phyloP scores from a whole-genome alignment of 2,329 filamentous ascomycete genomes.

The Rugonectria rugulosa region DNA sequence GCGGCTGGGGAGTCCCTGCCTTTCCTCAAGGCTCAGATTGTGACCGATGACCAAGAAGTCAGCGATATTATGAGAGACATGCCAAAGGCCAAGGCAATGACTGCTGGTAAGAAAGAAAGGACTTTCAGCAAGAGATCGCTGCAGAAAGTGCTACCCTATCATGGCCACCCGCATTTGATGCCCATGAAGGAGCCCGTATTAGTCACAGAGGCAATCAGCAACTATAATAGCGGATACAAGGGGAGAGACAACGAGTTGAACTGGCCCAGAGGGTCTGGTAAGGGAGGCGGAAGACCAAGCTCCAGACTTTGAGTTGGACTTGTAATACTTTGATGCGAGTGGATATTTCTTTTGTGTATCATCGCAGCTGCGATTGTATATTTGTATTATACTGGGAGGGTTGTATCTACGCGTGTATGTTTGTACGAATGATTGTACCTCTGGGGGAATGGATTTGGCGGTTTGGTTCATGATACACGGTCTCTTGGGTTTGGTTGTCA shows the following conservation, averaged over 20 bases:
- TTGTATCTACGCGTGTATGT: background rate
- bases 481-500: background rate
- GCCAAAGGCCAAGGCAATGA: slow-evolving; percentile 46
- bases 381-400: background rate
- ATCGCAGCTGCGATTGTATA: background rate
- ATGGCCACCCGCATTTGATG: slow-evolving; percentile 42
- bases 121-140: slow-evolving; percentile 36
- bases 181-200: slow-evolving; percentile 47
- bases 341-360: slow-evolving; percentile 22
- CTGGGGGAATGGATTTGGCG: background rate
- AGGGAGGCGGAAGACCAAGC: slow-evolving; percentile 33
- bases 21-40: slow-evolving; percentile 88
- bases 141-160: slow-evolving; percentile 47
- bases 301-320: slow-evolving; percentile 35
- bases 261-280: slow-evolving; percentile 34
- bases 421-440: slow-evolving; percentile 6
- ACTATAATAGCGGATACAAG: slow-evolving; percentile 29
- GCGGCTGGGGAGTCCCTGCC: slow-evolving; percentile 54
- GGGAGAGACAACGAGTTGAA: slow-evolving; percentile 35
- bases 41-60: slow-evolving; percentile 75
- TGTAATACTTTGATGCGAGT: background rate
- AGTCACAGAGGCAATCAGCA: slow-evolving; percentile 45
- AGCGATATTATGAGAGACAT: slow-evolving; percentile 72
- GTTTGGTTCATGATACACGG: background rate
- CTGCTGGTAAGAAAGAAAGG: slow-evolving; percentile 33